Conservation (phyloP, 2,329 filamentous ascomycete species). For the Colletotrichum sansevieriae region DNA sequence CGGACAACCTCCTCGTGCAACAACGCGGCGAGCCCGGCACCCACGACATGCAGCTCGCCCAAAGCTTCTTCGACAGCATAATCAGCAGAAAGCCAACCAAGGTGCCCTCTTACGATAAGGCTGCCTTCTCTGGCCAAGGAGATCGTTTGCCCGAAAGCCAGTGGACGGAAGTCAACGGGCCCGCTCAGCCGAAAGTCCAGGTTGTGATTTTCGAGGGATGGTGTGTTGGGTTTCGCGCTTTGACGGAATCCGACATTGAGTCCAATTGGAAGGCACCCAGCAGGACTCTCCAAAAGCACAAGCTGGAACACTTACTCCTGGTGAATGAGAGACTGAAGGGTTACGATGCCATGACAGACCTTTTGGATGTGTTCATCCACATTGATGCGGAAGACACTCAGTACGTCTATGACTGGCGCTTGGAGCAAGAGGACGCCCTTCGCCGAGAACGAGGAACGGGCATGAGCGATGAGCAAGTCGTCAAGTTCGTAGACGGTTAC, state of each 20-base stretch:
- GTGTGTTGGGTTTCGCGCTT: conserved; percentile 85
- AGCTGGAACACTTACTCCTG: conserved; percentile 62
- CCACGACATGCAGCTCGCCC: conserved; percentile 79
- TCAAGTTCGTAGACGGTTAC: conserved; percentile 77
- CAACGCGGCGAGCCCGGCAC: conserved; percentile 87
- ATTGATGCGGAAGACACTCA: conserved; percentile 77
- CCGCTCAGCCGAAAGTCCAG: conserved; percentile 62
- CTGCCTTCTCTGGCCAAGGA: conserved; percentile 79
- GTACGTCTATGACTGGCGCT: conserved; percentile 88
- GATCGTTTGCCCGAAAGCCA: conserved; percentile 74
- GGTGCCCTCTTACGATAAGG: conserved; percentile 88
- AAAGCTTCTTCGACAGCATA: conserved; percentile 71
- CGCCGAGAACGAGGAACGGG: conserved; percentile 76
- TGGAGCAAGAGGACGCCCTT: conserved; percentile 82
- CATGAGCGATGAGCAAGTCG: conserved; percentile 86
- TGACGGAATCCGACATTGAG: conserved; percentile 65
- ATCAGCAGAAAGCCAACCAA: conserved; percentile 64
- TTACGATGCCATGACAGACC: conserved; percentile 64
- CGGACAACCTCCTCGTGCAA: conserved; percentile 81
- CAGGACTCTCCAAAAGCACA: conserved; percentile 63
- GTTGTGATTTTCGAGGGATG: conserved; percentile 90
- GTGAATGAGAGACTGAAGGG: conserved; percentile 61
- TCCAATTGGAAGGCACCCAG: conserved; percentile 64
- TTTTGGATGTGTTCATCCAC: conserved; percentile 68
- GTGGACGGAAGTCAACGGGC: conserved; percentile 72